phyloP scores from a whole-genome alignment of 345 rosid species.

The Aurinia saxatilis region DNA sequence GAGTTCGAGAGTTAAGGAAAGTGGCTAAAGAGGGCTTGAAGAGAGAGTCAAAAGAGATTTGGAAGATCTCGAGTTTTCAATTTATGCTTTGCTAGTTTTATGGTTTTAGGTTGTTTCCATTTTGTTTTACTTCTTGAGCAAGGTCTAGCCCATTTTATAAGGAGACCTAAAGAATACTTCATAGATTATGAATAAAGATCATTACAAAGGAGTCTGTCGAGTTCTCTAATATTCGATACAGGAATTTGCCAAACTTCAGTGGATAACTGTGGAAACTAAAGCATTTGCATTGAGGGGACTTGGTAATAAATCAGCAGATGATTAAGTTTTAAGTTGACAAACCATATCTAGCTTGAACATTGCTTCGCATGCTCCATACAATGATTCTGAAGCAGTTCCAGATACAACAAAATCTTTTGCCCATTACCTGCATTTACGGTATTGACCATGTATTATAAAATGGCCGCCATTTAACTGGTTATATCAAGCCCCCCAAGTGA shows the following conservation, averaged over 20 bases:
- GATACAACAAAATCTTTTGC: constrained; percentile 96
- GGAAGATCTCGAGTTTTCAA: no score
- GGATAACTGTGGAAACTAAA: neutral
- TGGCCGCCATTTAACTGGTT: neutral
- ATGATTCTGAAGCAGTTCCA: constrained; percentile 92
- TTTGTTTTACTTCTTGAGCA: no score
- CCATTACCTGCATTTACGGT: constrained; percentile 55
- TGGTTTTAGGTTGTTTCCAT: no score
- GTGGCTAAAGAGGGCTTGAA: no score
- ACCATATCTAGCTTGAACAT: constrained; percentile 95
- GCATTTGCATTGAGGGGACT: neutral
- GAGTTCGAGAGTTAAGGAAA: no score
- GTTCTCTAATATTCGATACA: no score
- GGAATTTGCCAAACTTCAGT: neutral
- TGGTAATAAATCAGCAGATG: neutral
- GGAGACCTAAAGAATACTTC: no score
- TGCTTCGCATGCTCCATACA: constrained; percentile 93
- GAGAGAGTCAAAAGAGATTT: no score
- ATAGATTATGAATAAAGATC: no score
- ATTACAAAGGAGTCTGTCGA: no score
- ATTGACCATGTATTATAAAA: neutral
- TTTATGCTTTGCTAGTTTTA: no score
- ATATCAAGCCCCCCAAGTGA: neutral
- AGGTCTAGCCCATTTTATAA: no score
- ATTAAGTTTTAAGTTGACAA: constrained; percentile 20